Evolutionary conservation across 2,329 filamentous ascomycete genomes (phyloP), one percentile per base, ranked within the genome.

Genomic region (Talaromyces sp.): DNA sequence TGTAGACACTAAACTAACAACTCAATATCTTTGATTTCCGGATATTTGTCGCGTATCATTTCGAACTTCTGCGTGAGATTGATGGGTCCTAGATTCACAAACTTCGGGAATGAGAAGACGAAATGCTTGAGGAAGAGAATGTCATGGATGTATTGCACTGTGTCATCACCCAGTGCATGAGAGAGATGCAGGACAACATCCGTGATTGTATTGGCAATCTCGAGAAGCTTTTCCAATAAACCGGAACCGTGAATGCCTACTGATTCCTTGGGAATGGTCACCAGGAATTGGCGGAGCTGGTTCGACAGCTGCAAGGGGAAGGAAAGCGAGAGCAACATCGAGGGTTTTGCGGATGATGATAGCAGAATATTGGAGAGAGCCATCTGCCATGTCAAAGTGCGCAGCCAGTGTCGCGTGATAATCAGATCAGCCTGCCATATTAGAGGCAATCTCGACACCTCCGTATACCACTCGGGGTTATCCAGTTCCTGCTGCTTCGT

Each of bases 131-230:
- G 69, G 52, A 80, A 81, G 7, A 80, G 65, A 60, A 83, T 81
- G 61, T 84, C 81, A 56, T 82, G 77, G 46, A 83, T 77, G 15
- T 79, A 73, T 3, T 76, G 71, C 5, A 73, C 70, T 2, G 77
- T 77, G 31, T 81, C 79, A 39, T 78, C 73, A 3, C 77, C 67
- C 0, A 76, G 75, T 0, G 74, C 75, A 6, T 76, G 73, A 0
- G 80, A 78, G 13, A 83, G 70, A 45, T 81, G 79, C 21, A 84
- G 74, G 1, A 80, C 69, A 13, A 85, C 82, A 62, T 84, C 82
- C 8, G 81, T 81, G 46, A 84, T 81, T 1, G 81, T 84, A 65
- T 81, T 82, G 0, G 81, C 80, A 60, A 85, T 82, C 63, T 85
- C 82, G 57, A 85, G 83, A 4, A 85, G 72, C 65, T 85, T 85